Base-by-base conservation (phyloP, 305 asterid species). In the Fraxinus albicans region DNA sequence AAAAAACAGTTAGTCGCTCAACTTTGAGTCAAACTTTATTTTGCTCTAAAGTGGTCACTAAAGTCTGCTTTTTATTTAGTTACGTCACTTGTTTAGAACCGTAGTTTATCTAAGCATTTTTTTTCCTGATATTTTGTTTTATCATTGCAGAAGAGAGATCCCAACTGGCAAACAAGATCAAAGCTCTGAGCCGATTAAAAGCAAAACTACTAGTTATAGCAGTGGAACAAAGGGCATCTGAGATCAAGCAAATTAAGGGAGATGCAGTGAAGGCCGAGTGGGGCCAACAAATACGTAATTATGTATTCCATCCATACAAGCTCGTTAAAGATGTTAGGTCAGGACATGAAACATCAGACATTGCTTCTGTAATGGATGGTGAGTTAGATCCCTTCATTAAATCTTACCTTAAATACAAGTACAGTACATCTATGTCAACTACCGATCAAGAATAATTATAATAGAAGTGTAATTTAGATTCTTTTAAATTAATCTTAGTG, bases 201-300 rank as follows among this genome's bases (percentile, higher is more conserved):
- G 99, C 98, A 6, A 94, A 94, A 77, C 82, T 94, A 75, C 79
- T 96, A 80, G 97, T 96, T 60, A 96, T 93, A 89, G 98, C 96
- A 2, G 93, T 47, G 88, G 98, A 96, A 88, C 98, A 96, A 83
- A 89, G 98, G 89, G 98, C 98, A 38, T 84, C 97, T 15, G 99
- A 96, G 92, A 92, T 96, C 93, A 96, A 93, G 91, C 98, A 91
- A 84, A 96, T 94, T n/a, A 93, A 94, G 83, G 99, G 98, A 35
- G 98, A 94, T 76, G 78, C 79, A 1, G 98, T 94, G 84, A 96
- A 96, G 93, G 98, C 98, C 0, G 99, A 94, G 85, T 96, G 99
- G 98, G 99, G 99, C 23, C 99, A 96, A 87, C 98, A 96, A 60
- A 96, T 96, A 86, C 89, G 99, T 4, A 94, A 96, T 90, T 96